Evolutionary conservation across 768 basidiomycete species (phyloP).

Genomic region (Phaffia australis): DNA sequence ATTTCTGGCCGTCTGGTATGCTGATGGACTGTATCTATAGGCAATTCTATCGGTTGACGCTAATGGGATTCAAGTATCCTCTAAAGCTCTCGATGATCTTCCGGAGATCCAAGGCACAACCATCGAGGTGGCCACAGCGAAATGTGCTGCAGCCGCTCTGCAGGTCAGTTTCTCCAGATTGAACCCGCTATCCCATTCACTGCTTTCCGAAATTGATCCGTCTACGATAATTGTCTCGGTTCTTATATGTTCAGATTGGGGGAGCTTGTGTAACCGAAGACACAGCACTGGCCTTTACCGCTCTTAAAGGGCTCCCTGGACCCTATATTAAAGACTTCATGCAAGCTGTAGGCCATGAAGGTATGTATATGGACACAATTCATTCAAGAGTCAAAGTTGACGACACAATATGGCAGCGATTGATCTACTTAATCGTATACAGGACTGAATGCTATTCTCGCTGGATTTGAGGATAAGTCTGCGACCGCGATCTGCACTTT

Average conservation of each 20-base stretch:
- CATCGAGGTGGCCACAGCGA: slow-evolving; percentile 74
- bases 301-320: slow-evolving; percentile 81
- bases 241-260: slow-evolving; percentile 39
- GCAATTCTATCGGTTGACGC: slow-evolving; percentile 57
- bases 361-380: slow-evolving; percentile 38
- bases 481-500: slow-evolving; percentile 94
- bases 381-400: neutral
- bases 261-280: slow-evolving; percentile 52
- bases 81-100: slow-evolving; percentile 61
- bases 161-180: slow-evolving; percentile 43
- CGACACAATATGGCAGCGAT: neutral
- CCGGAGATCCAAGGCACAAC: slow-evolving; percentile 92
- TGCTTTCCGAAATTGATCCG: neutral
- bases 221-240: neutral
- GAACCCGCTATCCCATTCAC: neutral
- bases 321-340: slow-evolving; percentile 96
- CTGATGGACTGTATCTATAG: neutral
- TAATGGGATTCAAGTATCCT: slow-evolving; percentile 63
- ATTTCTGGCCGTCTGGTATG: neutral
- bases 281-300: slow-evolving; percentile 83
- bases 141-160: slow-evolving; percentile 76
- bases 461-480: slow-evolving; percentile 58
- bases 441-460: slow-evolving; percentile 74
- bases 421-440: neutral
- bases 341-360: slow-evolving; percentile 69